Evolutionary conservation across 495 filamentous ascomycete species (phyloP).

Genomic region (Hypoxylon rickii): DNA sequence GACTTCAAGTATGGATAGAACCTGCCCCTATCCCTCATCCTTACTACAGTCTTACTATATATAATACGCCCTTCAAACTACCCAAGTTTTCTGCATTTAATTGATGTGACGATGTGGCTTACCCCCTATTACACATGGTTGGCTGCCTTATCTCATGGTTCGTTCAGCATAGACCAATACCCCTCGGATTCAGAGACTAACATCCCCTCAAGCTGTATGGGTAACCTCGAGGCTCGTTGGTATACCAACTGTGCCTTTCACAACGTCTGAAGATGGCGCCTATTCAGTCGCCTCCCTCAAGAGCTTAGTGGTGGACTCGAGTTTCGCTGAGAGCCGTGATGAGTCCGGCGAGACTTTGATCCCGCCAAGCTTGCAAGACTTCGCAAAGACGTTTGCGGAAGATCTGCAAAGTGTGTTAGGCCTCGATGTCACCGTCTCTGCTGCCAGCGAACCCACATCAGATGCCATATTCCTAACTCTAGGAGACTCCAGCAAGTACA

Average conservation of each 20-base stretch:
- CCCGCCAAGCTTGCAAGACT: constrained; percentile 49
- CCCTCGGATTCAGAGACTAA: not conserved
- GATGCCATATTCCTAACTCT: constrained; percentile 52
- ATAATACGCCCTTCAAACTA: not conserved
- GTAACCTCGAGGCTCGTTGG: constrained; percentile 31
- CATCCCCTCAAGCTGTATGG: constrained; percentile 6
- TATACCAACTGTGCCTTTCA: constrained; percentile 48
- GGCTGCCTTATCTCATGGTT: constrained; percentile 16
- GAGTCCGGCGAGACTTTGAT: constrained; percentile 52
- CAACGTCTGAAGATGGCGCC: constrained; percentile 26
- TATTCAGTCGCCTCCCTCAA: constrained; percentile 42
- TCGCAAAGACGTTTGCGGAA: constrained; percentile 48
- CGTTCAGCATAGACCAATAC: constrained; percentile 6
- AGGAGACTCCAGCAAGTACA: constrained; percentile 45
- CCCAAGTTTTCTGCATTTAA: constrained; percentile 1
- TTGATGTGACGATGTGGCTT: constrained; percentile 3
- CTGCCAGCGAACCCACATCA: constrained; percentile 17
- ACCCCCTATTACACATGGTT: constrained; percentile 6
- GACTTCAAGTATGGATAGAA: not conserved
- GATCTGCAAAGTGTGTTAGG: constrained; percentile 43
- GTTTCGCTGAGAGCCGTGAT: constrained; percentile 43
- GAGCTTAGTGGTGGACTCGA: constrained; percentile 48
- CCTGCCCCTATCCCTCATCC: not conserved
- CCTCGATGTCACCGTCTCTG: constrained; percentile 33
- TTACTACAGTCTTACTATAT: not conserved